Conservation (phyloP, 495 filamentous ascomycete species). For the Daldinia decipiens region DNA sequence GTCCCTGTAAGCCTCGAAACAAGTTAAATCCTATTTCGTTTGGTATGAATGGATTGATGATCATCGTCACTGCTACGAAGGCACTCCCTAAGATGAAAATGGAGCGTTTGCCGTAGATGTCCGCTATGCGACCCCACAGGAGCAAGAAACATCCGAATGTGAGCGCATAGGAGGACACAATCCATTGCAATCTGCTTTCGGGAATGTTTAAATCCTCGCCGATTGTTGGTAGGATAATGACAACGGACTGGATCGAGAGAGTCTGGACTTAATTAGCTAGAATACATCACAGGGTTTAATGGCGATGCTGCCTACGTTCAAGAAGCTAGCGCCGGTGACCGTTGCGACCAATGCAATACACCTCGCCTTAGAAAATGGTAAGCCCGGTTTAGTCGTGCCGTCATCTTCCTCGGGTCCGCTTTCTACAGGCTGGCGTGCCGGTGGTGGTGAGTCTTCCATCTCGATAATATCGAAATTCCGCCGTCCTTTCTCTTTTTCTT, state of each 20-base stretch:
- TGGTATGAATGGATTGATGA: constrained; percentile 72
- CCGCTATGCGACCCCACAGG: constrained; percentile 76
- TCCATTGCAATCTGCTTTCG: constrained; percentile 67
- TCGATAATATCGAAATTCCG: constrained; percentile 27
- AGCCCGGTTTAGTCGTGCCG: constrained; percentile 20
- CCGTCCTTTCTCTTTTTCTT: constrained; percentile 29
- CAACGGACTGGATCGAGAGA: constrained; percentile 66
- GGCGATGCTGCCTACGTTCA: constrained; percentile 57
- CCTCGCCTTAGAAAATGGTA: constrained; percentile 58
- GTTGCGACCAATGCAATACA: constrained; percentile 61
- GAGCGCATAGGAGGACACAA: constrained; percentile 69
- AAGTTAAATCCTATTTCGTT: constrained; percentile 75
- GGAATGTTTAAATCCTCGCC: constrained; percentile 64
- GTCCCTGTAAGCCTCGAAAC: constrained; percentile 75
- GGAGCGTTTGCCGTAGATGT: constrained; percentile 76
- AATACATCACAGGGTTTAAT: neutral
- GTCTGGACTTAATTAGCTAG: constrained; percentile 52
- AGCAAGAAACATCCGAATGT: constrained; percentile 77
- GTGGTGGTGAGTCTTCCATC: constrained; percentile 10
- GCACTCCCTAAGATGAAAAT: constrained; percentile 75
- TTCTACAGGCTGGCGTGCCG: constrained; percentile 14
- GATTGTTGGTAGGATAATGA: constrained; percentile 70
- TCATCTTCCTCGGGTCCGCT: constrained; percentile 30
- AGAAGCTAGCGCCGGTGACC: constrained; percentile 64
- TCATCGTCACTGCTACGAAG: constrained; percentile 68